Evolutionary conservation across 169 alveolate genomes (phyloP).

Genomic region (Plasmodium yoelii): DNA sequence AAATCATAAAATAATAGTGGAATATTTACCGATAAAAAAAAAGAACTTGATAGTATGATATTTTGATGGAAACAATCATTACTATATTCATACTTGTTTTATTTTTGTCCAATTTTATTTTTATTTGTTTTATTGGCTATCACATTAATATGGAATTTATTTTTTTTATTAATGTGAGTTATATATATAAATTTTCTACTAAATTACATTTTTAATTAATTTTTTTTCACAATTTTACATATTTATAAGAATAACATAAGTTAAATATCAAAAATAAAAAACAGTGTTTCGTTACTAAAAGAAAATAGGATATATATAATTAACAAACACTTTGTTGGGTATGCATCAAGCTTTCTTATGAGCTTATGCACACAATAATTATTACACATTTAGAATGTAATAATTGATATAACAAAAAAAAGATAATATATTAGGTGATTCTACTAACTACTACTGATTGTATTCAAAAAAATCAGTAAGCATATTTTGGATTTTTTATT

Average conservation of each 20-base stretch:
- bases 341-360: too few relatives aligned
- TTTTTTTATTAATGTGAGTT: background rate
- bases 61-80: constrained; percentile 11
- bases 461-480: too few relatives aligned
- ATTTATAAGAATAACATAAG: constrained; percentile 7
- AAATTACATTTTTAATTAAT: background rate
- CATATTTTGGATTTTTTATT: too few relatives aligned
- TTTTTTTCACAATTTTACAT: constrained; percentile 3
- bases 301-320: constrained; percentile 6
- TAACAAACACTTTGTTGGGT: background rate
- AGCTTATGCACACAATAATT: too few relatives aligned
- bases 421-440: too few relatives aligned
- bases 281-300: constrained; percentile 4
- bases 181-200: too few relatives aligned
- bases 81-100: constrained; percentile 6
- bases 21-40: constrained; percentile 23
- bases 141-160: background rate
- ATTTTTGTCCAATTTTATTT: constrained; percentile 3
- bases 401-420: too few relatives aligned
- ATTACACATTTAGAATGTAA: too few relatives aligned
- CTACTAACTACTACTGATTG: too few relatives aligned
- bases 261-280: constrained; percentile 22
- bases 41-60: constrained; percentile 22
- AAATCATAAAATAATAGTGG: constrained; percentile 18
- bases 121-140: background rate